Percentiles rank a stretch among this genome's conserved stretches.
Evolutionary conservation across 2,329 filamentous ascomycete genomes (phyloP).

Genomic region (Aspergillus pseudotamarii): DNA sequence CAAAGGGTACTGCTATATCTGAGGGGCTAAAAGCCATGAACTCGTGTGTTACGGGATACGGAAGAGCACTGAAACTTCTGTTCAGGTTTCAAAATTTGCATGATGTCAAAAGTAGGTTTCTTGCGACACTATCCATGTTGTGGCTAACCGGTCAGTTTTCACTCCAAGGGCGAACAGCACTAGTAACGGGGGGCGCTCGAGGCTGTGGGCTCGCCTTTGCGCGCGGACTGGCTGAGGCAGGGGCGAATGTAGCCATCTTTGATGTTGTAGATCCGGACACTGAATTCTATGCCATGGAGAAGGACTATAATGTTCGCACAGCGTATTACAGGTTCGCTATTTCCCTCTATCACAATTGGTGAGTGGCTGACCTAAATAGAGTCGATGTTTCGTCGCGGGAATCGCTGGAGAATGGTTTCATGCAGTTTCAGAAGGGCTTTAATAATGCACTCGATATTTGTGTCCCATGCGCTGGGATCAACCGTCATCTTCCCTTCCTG

Average conservation of each 20-base stretch:
- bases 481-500: neutral
- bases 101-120: neutral
- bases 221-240: neutral
- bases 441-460: neutral
- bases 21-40: neutral
- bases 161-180: neutral
- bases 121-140: rapidly evolving
- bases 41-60: neutral
- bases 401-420: neutral
- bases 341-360: neutral
- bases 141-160: neutral
- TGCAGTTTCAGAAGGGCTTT: neutral
- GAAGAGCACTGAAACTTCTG: neutral
- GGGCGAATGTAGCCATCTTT: neutral
- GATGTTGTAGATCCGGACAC: neutral
- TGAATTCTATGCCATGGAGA: neutral
- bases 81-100: neutral
- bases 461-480: neutral
- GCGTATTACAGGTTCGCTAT: neutral
- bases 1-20: neutral
- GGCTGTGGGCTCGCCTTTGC: neutral
- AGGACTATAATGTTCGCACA: neutral
- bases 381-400: neutral
- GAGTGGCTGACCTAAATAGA: neutral
- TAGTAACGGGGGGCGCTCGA: neutral